Evolutionary conservation across 2,329 filamentous ascomycete genomes (phyloP), one percentile per base, ranked within the genome.

Genomic region (Fusarium aywerte): DNA sequence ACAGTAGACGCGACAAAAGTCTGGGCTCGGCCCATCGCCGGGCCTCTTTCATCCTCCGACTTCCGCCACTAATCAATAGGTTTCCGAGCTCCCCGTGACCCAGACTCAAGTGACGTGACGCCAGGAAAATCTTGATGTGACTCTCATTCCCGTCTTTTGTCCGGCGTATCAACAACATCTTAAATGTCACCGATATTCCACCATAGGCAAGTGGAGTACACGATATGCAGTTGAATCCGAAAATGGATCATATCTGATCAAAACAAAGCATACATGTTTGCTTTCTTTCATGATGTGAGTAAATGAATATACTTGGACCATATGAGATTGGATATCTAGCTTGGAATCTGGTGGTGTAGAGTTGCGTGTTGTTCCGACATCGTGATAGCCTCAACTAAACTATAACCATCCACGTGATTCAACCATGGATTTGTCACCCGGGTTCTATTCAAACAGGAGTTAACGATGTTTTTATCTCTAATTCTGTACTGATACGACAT

Each of bases 1-100:
- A 18, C 29, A 15, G 12, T 16, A 21, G 18, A 48, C 35, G 7
- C 40, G 32, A 25, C 48, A 39, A 7, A 54, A 27, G 7, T 36
- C 16, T 15, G 36, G 27, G 40, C 21, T 42, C 62, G 62, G 66
- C 51, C 58, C 42, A 48, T 69, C 58, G 58, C 62, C 23, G 53
- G 58, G 62, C 58, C 53, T 48, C 44, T 21, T 13, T 36, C 44
- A 23, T 8, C 50, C 48, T 66, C 65, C 65, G 65, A 68, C 62
- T 68, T 60, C 65, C 66, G 66, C 58, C 16, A 33, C 60, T 59
- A 60, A 35, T 18, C n/a, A 16, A 21, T 35, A 36, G 31, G 27
- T n/a, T 16, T 29, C 20, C 40, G 62, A 63, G 58, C 66, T 69
- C 66, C 66, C 66, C 66, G 66, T 67, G 66, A 67, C 66, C 58